These are phyloP conservation scores for Ustilaginoidea virens DNA, from an alignment of 2,329 filamentous ascomycete genomes.

Conservation along the genomic window DNA sequence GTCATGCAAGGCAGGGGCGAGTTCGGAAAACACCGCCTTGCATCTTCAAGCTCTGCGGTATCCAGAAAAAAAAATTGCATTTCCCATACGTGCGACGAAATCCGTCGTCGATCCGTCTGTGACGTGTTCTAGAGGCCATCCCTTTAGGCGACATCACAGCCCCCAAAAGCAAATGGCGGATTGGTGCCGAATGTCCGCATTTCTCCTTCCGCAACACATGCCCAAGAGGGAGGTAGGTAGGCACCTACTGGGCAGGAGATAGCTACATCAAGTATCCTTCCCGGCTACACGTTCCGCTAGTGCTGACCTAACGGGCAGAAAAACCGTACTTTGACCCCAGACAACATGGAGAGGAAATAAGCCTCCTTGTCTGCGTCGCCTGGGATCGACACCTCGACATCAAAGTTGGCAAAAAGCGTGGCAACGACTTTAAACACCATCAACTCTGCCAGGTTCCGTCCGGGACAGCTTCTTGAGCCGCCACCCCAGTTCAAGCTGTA, in stretches of 20 bases:
- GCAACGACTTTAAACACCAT: constrained; percentile 29
- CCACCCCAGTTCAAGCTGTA: constrained; percentile 36
- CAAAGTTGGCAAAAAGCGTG: constrained; percentile 26
- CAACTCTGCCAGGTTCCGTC: constrained; percentile 33
- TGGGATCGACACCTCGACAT: constrained; percentile 24
- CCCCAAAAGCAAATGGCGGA: too few species aligned
- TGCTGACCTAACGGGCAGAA: constrained; percentile 9
- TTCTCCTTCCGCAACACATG: too few species aligned
- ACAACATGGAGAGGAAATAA: constrained; percentile 38
- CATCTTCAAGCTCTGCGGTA: too few species aligned
- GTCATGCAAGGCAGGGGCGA: too few species aligned
- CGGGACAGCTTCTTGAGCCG: constrained; percentile 33
- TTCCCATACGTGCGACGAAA: too few species aligned
- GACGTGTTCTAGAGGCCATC: too few species aligned
- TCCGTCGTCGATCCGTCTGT: too few species aligned
- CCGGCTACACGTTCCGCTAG: neutral
- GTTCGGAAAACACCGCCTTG: too few species aligned
- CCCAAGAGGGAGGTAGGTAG: too few species aligned
- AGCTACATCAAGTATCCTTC: neutral
- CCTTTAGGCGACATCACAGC: too few species aligned
- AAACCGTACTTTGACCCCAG: constrained; percentile 28
- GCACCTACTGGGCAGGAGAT: neutral
- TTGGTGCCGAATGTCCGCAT: too few species aligned
- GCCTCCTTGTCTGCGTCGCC: constrained; percentile 22
- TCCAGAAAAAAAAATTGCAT: too few species aligned